Percentiles rank a stretch among this genome's conserved stretches.
Conservation (phyloP, 345 rosid species). For the Syzygium jambos region DNA sequence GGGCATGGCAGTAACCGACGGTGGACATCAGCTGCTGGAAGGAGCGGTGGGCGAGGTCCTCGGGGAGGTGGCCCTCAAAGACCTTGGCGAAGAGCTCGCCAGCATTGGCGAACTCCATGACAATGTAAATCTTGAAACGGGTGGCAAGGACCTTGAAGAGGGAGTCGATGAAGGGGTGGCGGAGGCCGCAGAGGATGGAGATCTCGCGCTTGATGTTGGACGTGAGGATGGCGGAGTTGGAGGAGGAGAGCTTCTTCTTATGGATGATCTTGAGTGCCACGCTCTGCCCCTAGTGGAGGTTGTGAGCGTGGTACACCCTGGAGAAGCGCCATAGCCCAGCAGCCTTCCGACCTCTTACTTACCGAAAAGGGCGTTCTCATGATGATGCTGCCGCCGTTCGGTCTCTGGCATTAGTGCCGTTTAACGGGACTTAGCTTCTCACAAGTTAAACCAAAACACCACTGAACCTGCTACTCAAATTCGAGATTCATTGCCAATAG, state of each 20-base stretch:
- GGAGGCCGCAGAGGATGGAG: constrained; percentile 74
- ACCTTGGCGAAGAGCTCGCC: constrained; percentile 79
- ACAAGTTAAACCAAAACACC: no score
- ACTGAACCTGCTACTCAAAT: no score
- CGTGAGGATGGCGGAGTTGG: constrained; percentile 23
- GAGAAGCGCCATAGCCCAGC: constrained; percentile 94
- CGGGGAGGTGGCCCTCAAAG: constrained; percentile 68
- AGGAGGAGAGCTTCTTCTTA: constrained; percentile 53
- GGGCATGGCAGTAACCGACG: constrained; percentile 79
- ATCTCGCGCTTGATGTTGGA: constrained; percentile 88
- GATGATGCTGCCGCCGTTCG: constrained; percentile 13
- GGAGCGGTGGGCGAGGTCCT: constrained; percentile 60
- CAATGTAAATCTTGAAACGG: constrained; percentile 66
- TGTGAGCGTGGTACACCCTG: constrained; percentile 75
- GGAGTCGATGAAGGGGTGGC: constrained; percentile 59
- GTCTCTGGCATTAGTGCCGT: constrained; percentile 47
- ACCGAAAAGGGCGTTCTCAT: constrained; percentile 42
- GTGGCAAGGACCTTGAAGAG: constrained; percentile 82
- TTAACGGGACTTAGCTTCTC: no score
- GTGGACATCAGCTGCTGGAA: constrained; percentile 84
- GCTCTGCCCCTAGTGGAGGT: constrained; percentile 60
- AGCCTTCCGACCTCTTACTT: constrained; percentile 86
- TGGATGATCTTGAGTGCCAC: constrained; percentile 82
- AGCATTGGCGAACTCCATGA: constrained; percentile 80
- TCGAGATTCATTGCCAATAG: no score